A percentile compares a stretch with the other conserved stretches of the same genome.
Conservation (phyloP, 306 rosid species). For the Prunus mira region DNA sequence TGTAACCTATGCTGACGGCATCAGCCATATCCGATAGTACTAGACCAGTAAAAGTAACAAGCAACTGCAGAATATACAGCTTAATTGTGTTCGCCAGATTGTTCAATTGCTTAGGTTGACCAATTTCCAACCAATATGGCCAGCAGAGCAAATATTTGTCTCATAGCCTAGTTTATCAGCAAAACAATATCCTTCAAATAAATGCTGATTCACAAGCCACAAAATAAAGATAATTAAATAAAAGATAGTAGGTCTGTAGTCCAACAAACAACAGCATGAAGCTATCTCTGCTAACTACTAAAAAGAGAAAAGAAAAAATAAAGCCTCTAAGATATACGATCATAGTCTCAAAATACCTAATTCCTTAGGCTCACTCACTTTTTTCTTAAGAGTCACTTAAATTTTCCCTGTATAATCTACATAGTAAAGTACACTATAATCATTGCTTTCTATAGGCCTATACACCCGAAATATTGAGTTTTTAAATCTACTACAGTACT, state of each 20-base stretch:
- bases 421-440: not conserved
- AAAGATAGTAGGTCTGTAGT: not conserved
- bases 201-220: constrained; percentile 1
- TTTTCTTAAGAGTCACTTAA: not conserved
- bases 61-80: not conserved
- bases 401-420: not conserved
- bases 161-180: not conserved
- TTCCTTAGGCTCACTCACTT: not conserved
- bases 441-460: not conserved
- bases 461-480: not conserved
- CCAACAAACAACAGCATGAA: constrained; percentile 7
- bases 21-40: not conserved
- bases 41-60: not conserved
- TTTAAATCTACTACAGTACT: not conserved
- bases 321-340: not conserved
- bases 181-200: not conserved
- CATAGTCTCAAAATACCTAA: constrained; percentile 1
- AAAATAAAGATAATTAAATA: not conserved
- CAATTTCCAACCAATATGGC: not conserved
- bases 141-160: not conserved
- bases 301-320: not conserved
- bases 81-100: not conserved
- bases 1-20: not conserved
- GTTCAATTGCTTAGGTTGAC: not conserved
- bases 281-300: not conserved